These are phyloP conservation scores for Phytophthora agathidicida DNA, from an alignment of 352 stramenopile species.

Conservation along the genomic window DNA sequence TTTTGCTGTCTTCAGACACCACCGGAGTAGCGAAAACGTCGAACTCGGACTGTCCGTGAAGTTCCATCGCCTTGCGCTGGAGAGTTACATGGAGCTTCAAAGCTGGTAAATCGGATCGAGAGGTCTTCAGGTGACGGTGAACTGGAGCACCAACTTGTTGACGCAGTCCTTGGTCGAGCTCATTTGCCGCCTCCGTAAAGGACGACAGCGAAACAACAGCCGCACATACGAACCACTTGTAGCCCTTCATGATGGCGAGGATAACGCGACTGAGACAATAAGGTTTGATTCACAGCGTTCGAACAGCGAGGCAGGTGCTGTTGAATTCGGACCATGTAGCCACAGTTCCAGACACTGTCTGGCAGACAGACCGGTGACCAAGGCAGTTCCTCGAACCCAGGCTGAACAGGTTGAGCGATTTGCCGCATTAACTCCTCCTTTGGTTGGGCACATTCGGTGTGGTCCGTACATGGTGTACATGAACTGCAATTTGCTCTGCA, in stretches of 20 bases:
- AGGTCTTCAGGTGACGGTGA: not conserved
- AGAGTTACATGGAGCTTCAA: constrained; percentile 43
- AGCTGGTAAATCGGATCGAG: constrained; percentile 24
- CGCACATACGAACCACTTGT: constrained; percentile 2
- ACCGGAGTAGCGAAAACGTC: constrained; percentile 35
- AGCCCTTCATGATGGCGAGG: not conserved
- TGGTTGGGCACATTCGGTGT: too few relatives aligned
- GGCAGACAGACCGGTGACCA: not conserved
- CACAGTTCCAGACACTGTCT: constrained; percentile 8
- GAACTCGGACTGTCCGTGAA: constrained; percentile 31
- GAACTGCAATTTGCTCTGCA: not conserved
- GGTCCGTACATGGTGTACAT: too few relatives aligned
- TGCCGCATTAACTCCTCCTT: too few relatives aligned
- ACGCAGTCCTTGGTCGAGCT: too few relatives aligned
- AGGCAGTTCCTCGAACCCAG: constrained; percentile 8
- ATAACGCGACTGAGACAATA: not conserved
- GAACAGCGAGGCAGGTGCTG: too few relatives aligned
- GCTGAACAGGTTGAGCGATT: constrained; percentile 16
- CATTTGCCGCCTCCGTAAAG: not conserved
- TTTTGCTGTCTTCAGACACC: constrained; percentile 17
- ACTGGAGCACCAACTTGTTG: too few relatives aligned
- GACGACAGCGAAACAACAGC: not conserved
- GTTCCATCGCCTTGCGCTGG: constrained; percentile 27
- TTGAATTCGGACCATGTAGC: constrained; percentile 4
- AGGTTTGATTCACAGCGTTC: too few relatives aligned